Evolutionary conservation across 352 stramenopile genomes (phyloP), one percentile per base, ranked within the genome.

Genomic region (Phytophthora brassicae): DNA sequence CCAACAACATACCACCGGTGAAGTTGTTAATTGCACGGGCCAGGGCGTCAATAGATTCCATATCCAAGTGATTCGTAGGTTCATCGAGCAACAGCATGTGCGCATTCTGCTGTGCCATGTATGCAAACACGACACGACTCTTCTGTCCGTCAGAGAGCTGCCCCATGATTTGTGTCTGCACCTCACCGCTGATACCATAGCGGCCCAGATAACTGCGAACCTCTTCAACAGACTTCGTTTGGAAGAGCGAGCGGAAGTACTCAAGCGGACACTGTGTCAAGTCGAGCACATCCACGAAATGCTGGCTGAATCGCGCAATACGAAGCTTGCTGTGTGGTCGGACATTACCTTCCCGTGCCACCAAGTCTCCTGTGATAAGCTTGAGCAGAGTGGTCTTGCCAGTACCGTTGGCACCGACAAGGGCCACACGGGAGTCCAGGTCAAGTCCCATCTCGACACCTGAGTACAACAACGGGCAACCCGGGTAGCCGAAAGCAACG

Each of bases 271-370:
- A 90, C 77, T 97, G 88, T 22, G 85, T 77, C 60, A 99, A 74
- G 69, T 99, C 91, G n/a, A 99, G 76, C 35, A 99, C 92, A 73
- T 99, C 97, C 3, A 98, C 95, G 63, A 99, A 99, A 72, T 99
- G 97, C 82, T 99, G 97, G 64, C 94, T 98, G 77, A 99, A 99
- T 22, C 94, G 88, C 24, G 93, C 93, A 41, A 99, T 89, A 71
- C 96, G 97, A 35, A 99, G 84, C 74, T 99, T 97, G 29, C 81
- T 95, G 79, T 99, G 96, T 53, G 94, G 96, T 42, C 95, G 88
- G 62, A 99, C 96, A 49, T 98, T 97, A 41, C 97, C 97, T 16
- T 88, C 68, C 19, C 96, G 86, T 20, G 97, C 94, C 45, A 92
- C 79, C 28, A 99, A 77, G 69, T 99, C 94, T 26, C 97, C 95